Conservation (phyloP, 2,329 filamentous ascomycete species). For the Fonsecaea erecta region DNA sequence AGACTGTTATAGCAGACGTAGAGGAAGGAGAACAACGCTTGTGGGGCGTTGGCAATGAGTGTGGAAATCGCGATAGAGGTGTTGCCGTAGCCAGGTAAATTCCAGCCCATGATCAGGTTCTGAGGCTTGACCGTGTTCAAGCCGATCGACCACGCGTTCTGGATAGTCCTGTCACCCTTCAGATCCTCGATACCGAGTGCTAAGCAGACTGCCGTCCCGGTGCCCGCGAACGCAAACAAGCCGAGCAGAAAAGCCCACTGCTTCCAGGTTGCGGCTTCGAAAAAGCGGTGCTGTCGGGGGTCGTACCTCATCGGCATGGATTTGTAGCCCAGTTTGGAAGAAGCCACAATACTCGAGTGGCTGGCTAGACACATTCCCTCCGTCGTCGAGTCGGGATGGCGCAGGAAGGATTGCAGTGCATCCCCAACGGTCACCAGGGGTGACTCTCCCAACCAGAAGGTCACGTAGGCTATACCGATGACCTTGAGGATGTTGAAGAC, state of each 20-base stretch:
- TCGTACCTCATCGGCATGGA: slow-evolving; percentile 28
- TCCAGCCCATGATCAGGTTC: slow-evolving; percentile 30
- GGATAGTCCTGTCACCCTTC: slow-evolving; percentile 31
- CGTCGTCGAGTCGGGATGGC: slow-evolving; percentile 41
- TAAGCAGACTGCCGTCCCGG: slow-evolving; percentile 26
- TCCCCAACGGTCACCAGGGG: slow-evolving; percentile 46
- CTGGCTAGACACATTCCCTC: slow-evolving; percentile 38
- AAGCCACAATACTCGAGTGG: slow-evolving; percentile 30
- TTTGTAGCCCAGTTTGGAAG: slow-evolving; percentile 26
- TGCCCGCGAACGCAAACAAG: slow-evolving; percentile 24
- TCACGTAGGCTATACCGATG: slow-evolving; percentile 31
- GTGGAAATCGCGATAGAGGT: slow-evolving; percentile 28
- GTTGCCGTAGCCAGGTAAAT: slow-evolving; percentile 28
- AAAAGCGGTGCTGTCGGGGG: slow-evolving; percentile 27
- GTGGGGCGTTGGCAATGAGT: slow-evolving; percentile 45
- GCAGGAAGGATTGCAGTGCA: slow-evolving; percentile 46
- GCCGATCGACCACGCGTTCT: slow-evolving; percentile 32
- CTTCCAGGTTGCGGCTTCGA: slow-evolving; percentile 28
- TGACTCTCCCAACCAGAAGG: slow-evolving; percentile 23
- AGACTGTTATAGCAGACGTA: slow-evolving; percentile 47
- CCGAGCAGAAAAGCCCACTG: slow-evolving; percentile 35
- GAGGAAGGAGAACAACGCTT: slow-evolving; percentile 44
- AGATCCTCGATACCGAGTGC: slow-evolving; percentile 26
- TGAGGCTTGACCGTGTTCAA: slow-evolving; percentile 26
- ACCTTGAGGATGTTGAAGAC: slow-evolving; percentile 36